Conservation (phyloP, 2,329 filamentous ascomycete species). For the Microascus cirrosus region DNA sequence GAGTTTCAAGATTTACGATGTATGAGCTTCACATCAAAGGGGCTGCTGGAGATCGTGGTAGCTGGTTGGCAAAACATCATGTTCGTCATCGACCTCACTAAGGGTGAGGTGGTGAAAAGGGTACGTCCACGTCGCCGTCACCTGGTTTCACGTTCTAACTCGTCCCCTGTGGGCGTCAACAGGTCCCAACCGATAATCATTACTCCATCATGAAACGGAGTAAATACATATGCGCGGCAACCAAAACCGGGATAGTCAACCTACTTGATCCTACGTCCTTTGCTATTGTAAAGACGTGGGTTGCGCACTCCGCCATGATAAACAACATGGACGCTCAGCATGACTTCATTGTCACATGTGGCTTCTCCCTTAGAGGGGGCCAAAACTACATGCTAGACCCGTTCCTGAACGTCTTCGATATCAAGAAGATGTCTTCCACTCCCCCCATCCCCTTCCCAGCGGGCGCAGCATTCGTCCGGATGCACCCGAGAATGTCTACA, state of each 20-base stretch:
- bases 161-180: not conserved
- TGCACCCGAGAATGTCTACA: constrained; percentile 92
- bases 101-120: constrained; percentile 61
- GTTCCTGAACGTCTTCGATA: constrained; percentile 88
- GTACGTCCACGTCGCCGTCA: constrained; percentile 20
- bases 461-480: constrained; percentile 85
- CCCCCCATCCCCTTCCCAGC: constrained; percentile 87
- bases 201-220: constrained; percentile 90
- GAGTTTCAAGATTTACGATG: constrained; percentile 82
- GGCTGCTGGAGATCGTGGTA: constrained; percentile 71
- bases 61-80: constrained; percentile 80
- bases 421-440: constrained; percentile 80
- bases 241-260: constrained; percentile 69
- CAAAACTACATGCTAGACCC: constrained; percentile 74
- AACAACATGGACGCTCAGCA: constrained; percentile 97
- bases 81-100: constrained; percentile 62
- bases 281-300: constrained; percentile 74
- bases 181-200: constrained; percentile 61
- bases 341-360: constrained; percentile 91
- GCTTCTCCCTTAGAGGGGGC: constrained; percentile 71
- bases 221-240: constrained; percentile 86
- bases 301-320: constrained; percentile 77
- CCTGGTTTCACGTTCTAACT: not conserved
- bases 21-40: constrained; percentile 90
- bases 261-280: constrained; percentile 74